Evolutionary conservation across 768 basidiomycete genomes (phyloP), one percentile per base, ranked within the genome.

Genomic region (Tricholoma matsutake): DNA sequence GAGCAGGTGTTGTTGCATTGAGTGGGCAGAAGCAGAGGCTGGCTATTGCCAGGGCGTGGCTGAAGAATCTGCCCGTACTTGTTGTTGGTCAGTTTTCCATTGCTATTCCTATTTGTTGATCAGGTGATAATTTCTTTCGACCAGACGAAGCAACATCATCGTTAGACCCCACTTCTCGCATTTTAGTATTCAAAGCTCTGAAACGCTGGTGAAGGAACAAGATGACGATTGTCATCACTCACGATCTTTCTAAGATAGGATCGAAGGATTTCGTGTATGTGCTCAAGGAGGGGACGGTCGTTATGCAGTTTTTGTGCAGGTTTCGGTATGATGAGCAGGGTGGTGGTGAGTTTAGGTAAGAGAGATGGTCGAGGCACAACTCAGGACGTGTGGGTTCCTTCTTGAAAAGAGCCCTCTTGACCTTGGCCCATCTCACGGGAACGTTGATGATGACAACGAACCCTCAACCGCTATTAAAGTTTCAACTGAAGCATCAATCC

Each of bases 161-260:
- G 16, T 79, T 98, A 60, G 96, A 98, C 73, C 85, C 88, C 11
- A 88, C 89, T 2, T 93, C 95, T 1, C 89, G 96, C 18, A 78
- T 92, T 20, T 83, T 94, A 49, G 92, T 98, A 20, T 92, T 93
- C 56, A 83, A 86, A 60, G 88, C 88, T 1, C 76, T 87, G 56
- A 79, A 79, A 67, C 73, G 74, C 3, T 93, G 90, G 89, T 81
- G 92, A 6, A 69, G 70, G 14, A 89, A 90, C 76, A 86, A 85
- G 66, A 97, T 93, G 4, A 97, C 93, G 6, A 87, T 96, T 69
- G 88, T 96, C 63, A 97, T 98, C 71, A 98, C 96, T 0, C 96
- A 98, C 73, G 97, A 98, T 66, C 85, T 98, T 16, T 87, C 88
- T 1, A 91, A 95, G 65, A 90, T 99, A 64, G 74, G 75, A 20